These are phyloP conservation scores for Penicillium silybi DNA, from an alignment of 495 filamentous ascomycete genomes.

Conservation along the genomic window DNA sequence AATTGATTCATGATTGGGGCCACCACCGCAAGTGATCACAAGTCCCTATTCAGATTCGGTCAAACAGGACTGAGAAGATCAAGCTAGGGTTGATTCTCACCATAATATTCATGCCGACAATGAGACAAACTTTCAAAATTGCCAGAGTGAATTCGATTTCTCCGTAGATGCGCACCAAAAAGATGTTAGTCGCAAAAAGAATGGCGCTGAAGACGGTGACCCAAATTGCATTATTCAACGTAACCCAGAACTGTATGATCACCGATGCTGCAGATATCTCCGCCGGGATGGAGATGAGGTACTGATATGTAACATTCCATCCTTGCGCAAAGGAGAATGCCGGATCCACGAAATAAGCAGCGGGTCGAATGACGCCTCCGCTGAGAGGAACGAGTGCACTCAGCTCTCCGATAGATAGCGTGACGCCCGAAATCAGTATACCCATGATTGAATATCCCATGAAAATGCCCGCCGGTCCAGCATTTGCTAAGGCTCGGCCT, in stretches of 20 bases:
- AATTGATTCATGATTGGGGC: conserved; percentile 8
- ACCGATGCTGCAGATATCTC: conserved; percentile 42
- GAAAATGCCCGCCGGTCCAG: conserved; percentile 53
- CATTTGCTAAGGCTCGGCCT: conserved; percentile 52
- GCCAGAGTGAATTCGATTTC: conserved; percentile 42
- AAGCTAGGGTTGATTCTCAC: conserved; percentile 7
- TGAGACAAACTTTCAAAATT: conserved; percentile 36
- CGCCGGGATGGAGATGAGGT: conserved; percentile 33
- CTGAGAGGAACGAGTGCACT: conserved; percentile 25
- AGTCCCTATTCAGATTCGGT: conserved; percentile 16
- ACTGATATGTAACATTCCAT: conserved; percentile 26
- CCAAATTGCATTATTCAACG: conserved; percentile 33
- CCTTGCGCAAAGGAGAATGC: conserved; percentile 28
- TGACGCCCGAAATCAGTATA: conserved; percentile 17
- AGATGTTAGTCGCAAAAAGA: conserved; percentile 38
- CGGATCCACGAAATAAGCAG: conserved; percentile 28
- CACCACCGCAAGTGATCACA: conserved; percentile 36
- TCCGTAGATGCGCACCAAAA: conserved; percentile 39
- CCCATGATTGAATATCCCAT: conserved; percentile 25
- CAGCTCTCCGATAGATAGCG: conserved; percentile 24
- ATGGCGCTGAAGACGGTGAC: conserved; percentile 41
- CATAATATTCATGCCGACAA: conserved; percentile 45
- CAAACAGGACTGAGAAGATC: background rate
- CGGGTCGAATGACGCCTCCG: conserved; percentile 25
- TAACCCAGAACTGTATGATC: conserved; percentile 44